Evolutionary conservation across 2,329 filamentous ascomycete species (phyloP).

Genomic region (Ascomycota sp.): DNA sequence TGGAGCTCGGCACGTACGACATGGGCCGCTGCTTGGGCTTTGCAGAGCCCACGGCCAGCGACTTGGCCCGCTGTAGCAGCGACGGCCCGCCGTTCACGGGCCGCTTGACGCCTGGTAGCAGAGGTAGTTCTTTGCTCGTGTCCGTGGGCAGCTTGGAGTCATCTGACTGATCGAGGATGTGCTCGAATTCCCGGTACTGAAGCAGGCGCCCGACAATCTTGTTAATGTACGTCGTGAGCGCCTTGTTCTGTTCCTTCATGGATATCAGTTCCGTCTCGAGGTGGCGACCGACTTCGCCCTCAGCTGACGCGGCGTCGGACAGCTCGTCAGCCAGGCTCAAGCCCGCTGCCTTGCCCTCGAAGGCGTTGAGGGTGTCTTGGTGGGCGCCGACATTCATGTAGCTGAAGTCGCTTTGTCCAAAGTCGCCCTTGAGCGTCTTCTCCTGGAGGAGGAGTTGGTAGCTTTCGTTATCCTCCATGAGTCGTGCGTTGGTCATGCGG

Average conservation of each 20-base stretch:
- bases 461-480: conserved; percentile 98
- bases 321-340: conserved; percentile 75
- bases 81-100: conserved; percentile 22
- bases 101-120: conserved; percentile 29
- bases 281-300: conserved; percentile 40
- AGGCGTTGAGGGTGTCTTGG: conserved; percentile 41
- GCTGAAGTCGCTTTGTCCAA: conserved; percentile 64
- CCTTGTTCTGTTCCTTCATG: conserved; percentile 88
- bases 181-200: conserved; percentile 86
- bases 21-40: conserved; percentile 33
- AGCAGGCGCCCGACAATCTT: conserved; percentile 93
- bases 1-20: conserved; percentile 29
- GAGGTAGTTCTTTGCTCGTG: conserved; percentile 68
- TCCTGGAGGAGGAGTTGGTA: conserved; percentile 90
- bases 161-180: conserved; percentile 67
- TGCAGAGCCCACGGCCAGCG: conserved; percentile 28
- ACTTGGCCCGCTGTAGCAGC: conserved; percentile 40
- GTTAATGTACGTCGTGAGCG: conserved; percentile 92
- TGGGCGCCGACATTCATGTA: conserved; percentile 39
- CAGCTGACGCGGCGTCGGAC: conserved; percentile 42
- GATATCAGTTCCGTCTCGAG: conserved; percentile 62
- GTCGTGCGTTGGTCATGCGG: conserved; percentile 81
- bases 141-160: conserved; percentile 25
- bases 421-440: conserved; percentile 88
- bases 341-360: conserved; percentile 32